Conservation (phyloP, 495 filamentous ascomycete genomes). For the Glutinoglossum americanum region DNA sequence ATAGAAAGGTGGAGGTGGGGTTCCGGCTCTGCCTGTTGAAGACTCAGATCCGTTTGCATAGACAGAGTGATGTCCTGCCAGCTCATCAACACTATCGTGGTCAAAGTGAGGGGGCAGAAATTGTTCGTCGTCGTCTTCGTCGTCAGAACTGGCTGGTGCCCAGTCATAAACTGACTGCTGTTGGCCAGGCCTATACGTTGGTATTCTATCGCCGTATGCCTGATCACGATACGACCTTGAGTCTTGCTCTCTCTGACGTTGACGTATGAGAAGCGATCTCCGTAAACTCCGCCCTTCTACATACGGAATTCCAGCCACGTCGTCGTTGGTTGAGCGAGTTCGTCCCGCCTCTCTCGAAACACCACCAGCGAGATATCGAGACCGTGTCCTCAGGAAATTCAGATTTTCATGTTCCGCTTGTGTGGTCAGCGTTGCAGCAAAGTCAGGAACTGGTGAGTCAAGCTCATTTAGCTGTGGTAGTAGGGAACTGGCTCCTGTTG, state of each 20-base stretch:
- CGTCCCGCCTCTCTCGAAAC: background rate
- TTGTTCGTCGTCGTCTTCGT: conserved; percentile 1
- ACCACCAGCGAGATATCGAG: background rate
- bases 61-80: background rate
- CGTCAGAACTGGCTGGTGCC: conserved; percentile 1
- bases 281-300: background rate
- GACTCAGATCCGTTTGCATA: background rate
- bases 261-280: background rate
- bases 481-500: background rate
- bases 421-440: conserved; percentile 1
- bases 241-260: conserved; percentile 2
- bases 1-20: background rate
- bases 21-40: background rate
- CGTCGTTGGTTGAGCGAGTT: background rate
- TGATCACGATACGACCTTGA: background rate
- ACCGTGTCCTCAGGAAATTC: background rate
- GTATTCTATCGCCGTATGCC: conserved; percentile 1
- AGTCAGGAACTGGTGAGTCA: conserved; percentile 2
- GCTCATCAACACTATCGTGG: conserved; percentile 1
- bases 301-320: background rate
- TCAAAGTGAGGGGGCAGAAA: background rate
- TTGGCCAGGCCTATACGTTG: background rate
- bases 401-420: conserved; percentile 2
- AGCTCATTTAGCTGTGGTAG: background rate
- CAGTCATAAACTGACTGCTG: conserved; percentile 5